Percentiles rank a stretch among this genome's conserved stretches.
Conservation (phyloP, 257 asterid species). For the Solanum lycopersicoides region DNA sequence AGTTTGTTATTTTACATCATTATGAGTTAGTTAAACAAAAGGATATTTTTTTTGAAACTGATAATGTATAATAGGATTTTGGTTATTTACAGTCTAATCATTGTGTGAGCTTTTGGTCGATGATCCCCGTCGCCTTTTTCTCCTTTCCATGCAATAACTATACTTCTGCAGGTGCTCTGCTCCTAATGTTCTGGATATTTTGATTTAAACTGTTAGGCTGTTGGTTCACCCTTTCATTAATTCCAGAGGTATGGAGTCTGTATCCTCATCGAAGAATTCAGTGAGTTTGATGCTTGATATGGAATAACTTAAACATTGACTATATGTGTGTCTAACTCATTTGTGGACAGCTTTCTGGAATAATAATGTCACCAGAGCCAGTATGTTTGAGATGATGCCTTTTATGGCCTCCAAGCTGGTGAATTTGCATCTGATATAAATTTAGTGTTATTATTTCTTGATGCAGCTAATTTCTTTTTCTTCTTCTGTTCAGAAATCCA, state of each 20-base stretch:
- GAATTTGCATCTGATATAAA: not conserved
- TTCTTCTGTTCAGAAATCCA: not conserved
- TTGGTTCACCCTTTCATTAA: not conserved
- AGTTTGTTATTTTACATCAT: not conserved
- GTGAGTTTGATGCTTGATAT: conserved; percentile 3
- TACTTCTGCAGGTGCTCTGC: conserved; percentile 18
- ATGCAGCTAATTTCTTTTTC: not conserved
- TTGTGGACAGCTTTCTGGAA: not conserved
- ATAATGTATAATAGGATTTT: not conserved
- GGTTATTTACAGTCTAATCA: not conserved
- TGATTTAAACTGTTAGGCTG: conserved; percentile 2
- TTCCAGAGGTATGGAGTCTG: conserved; percentile 19
- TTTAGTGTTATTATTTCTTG: not conserved
- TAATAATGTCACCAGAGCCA: not conserved
- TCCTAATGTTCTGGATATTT: conserved; percentile 13
- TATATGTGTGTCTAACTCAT: not conserved
- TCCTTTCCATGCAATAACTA: not conserved
- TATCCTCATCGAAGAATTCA: not conserved
- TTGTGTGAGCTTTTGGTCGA: not conserved
- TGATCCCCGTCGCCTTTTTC: not conserved
- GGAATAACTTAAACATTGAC: not conserved
- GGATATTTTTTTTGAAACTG: not conserved
- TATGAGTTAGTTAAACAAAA: not conserved
- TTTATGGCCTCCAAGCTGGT: conserved; percentile 7
- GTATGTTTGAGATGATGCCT: not conserved